phyloP scores from a whole-genome alignment of 257 asterid genomes.

The Solanum okadae region DNA sequence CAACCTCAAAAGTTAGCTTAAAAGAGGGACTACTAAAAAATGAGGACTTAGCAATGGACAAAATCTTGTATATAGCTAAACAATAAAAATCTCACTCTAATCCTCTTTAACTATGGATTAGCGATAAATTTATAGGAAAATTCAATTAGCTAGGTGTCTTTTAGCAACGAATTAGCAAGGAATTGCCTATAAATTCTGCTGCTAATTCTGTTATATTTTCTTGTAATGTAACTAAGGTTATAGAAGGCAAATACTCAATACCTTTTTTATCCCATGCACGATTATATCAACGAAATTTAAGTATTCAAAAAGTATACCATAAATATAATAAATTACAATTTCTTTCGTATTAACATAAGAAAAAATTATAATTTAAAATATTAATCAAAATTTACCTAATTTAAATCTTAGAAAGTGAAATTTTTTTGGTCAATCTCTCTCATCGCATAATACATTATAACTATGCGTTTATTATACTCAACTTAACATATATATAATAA shows the following conservation, averaged over 20 bases:
- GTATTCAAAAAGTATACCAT: neutral
- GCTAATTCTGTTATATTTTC: neutral
- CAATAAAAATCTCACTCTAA: neutral
- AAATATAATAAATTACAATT: neutral
- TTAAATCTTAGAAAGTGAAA: neutral
- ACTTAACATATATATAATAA: neutral
- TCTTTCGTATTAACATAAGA: neutral
- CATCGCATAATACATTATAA: neutral
- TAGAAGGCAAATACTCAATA: no score
- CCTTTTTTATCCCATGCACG: no score
- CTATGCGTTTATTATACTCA: neutral
- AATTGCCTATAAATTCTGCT: neutral
- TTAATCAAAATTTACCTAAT: neutral
- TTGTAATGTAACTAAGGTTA: neutral
- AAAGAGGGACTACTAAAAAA: no score
- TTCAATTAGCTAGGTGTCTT: neutral
- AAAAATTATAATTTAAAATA: neutral
- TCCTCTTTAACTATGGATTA: no score
- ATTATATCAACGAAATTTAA: neutral
- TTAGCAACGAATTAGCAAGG: neutral
- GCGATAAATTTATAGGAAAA: no score
- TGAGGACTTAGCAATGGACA: neutral
- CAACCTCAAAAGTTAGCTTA: no score
- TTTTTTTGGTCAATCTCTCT: neutral
- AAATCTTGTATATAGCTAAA: no score